Evolutionary conservation across 345 rosid species (phyloP), one percentile per base, ranked within the genome.

Genomic region (Salix purpurea): DNA sequence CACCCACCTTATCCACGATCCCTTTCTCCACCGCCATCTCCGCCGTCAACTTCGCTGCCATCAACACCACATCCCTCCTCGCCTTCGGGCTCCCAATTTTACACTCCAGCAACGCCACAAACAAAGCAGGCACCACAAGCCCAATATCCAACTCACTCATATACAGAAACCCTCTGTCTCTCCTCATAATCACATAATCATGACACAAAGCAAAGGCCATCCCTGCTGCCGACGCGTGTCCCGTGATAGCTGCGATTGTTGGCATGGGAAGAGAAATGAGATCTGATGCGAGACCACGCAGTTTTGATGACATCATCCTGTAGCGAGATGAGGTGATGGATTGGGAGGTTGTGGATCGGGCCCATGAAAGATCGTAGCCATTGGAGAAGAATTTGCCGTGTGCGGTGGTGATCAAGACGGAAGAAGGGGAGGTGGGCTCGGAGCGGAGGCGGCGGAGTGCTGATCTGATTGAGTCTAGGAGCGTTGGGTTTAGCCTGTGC

Each of bases 211-310:
- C 82, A 0, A 75, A 40, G 23, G 75, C 70, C 30, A 79, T 13
- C 4, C 82, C 82, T 1, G 10, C 82, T 14, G 76, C 76, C 2
- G 82, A 34, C 26, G 76, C 68, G 75, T 79, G 82, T 21, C 82
- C 82, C 19, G 66, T 74, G 32, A 79, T 67, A 46, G 78, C 78
- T 23, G 75, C 78, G 13, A 79, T 75, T 0, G 82, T 79, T 1
- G 78, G 79, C 82, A 79, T 74, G 44, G 78, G 82, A 50, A 74
- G 78, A 7, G 78, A 75, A 71, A 79, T 70, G 14, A 75, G 78
- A 6, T 69, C 66, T 46, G 58, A 2, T 8, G 36, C 23, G 7
- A 74, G 23, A 1, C 58, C 36, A 2, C 72, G 78, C 36, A 79
- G 9, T 50, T 75, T 71, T 13, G 78, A 69, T 19, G 78, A 70